Evolutionary conservation across 768 basidiomycete species (phyloP), one percentile per base, ranked within the genome.

Genomic region (Suillus hirtellus): DNA sequence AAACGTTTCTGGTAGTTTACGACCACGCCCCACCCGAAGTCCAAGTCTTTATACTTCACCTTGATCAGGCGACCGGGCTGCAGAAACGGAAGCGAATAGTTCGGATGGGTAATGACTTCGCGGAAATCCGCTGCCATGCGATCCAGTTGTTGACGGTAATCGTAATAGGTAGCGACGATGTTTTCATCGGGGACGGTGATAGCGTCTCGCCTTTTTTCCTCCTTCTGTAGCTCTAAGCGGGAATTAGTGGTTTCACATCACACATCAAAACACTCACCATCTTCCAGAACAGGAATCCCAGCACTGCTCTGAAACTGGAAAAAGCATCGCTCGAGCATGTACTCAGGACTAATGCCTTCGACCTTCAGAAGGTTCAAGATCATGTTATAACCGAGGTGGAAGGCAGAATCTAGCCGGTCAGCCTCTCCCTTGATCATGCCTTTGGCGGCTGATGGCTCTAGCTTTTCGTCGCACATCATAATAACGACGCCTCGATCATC

Each of bases 341-440:
- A 98, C 78, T 99, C 97, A 7, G 97, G 97, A 69, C 93, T 98
- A 69, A 99, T 89, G 6, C 96, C 96, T 76, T 99, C 97, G 19
- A 99, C 97, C 73, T 98, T 91, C 88, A 99, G 96, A 67, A 99
- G 77, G 77, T 99, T 99, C 72, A 99, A 80, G 38, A 99, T 86
- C 97, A 99, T 99, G 75, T 99, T 99, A 77, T 99, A 99, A 19
- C 97, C 96, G 15, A 99, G 80, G 77, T 98, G 95, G 81, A 99
- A 99, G 4, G 97, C 97, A 7, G 97, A 99, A 75, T 99, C 95
- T 59, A 99, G 81, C 55, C 96, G 83, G 74, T 99, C 96, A 4
- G 97, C 95, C 79, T 96, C 91, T 53, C 97, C 97, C 76, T 98
- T 99, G 70, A 99, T 90, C 97, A 99, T 99, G 60, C 82, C 84